Conservation (phyloP, 208 protist genomes). For the Acanthamoeba polyphaga region DNA sequence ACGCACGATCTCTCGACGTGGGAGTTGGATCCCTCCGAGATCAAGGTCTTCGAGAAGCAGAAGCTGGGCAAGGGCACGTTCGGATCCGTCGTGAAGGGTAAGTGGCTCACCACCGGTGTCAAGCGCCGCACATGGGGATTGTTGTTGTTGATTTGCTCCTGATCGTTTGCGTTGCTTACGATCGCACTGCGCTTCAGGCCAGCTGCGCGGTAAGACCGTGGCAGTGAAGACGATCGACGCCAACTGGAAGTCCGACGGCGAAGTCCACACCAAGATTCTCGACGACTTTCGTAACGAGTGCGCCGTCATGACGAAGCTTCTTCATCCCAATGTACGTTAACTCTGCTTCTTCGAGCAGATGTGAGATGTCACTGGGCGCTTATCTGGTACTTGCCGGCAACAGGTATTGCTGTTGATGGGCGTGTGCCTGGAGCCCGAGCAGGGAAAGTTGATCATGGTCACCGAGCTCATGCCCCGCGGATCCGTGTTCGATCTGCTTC, state of each 20-base stretch:
- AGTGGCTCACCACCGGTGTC: neutral
- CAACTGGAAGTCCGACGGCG: constrained; percentile 52
- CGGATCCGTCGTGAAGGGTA: constrained; percentile 52
- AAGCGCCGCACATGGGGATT: neutral
- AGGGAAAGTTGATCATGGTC: constrained; percentile 72
- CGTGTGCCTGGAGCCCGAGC: constrained; percentile 61
- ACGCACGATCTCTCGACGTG: constrained; percentile 62
- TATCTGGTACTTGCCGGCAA: neutral
- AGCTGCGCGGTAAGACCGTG: constrained; percentile 65
- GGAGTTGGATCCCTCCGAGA: constrained; percentile 58
- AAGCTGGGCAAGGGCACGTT: constrained; percentile 69
- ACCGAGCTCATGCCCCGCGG: constrained; percentile 70
- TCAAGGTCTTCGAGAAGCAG: constrained; percentile 64
- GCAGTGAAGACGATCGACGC: constrained; percentile 71
- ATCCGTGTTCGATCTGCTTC: constrained; percentile 45
- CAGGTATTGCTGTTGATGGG: constrained; percentile 73
- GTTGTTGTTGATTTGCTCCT: neutral
- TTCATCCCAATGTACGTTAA: constrained; percentile 55
- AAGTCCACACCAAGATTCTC: constrained; percentile 60
- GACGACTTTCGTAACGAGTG: constrained; percentile 76
- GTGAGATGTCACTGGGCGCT: neutral
- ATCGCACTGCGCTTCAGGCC: constrained; percentile 15
- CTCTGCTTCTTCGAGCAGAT: neutral
- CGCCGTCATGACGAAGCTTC: constrained; percentile 71
- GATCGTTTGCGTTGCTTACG: neutral